Conservation (phyloP, 2,329 filamentous ascomycete species). For the Epichloe bromicola region DNA sequence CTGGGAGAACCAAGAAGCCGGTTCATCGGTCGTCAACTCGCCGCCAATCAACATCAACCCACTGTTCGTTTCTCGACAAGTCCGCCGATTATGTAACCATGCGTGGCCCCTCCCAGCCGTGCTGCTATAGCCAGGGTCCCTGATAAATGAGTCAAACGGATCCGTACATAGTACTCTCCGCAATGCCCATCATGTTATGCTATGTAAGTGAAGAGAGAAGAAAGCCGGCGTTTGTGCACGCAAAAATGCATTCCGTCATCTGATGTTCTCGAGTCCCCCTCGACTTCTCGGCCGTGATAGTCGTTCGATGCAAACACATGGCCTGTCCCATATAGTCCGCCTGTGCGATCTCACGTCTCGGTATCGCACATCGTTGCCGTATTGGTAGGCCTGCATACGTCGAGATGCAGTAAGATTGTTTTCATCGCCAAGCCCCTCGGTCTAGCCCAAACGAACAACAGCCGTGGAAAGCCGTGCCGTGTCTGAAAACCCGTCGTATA, state of each 20-base stretch:
- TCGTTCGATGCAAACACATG: neutral
- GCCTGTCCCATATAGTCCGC: neutral
- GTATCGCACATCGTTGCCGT: neutral
- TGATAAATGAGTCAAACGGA: too few relatives aligned
- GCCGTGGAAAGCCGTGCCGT: slow-evolving; percentile 4
- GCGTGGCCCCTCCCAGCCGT: neutral
- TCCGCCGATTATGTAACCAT: too few relatives aligned
- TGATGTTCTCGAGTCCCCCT: neutral
- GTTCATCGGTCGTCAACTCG: neutral
- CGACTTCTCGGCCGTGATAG: neutral
- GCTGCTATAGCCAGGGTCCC: too few relatives aligned
- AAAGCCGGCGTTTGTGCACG: too few relatives aligned
- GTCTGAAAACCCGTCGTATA: neutral
- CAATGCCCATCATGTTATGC: too few relatives aligned
- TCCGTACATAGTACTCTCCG: too few relatives aligned
- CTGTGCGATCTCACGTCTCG: too few relatives aligned
- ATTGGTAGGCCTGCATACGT: neutral
- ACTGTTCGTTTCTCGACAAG: too few relatives aligned
- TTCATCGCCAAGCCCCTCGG: neutral
- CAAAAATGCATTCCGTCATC: neutral
- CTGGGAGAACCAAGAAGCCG: neutral
- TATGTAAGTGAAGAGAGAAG: too few relatives aligned
- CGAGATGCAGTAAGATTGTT: neutral
- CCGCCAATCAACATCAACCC: neutral
- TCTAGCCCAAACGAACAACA: neutral